Evolutionary conservation across 176 grass and related monocot species (phyloP).

Genomic region (Areca catechu): DNA sequence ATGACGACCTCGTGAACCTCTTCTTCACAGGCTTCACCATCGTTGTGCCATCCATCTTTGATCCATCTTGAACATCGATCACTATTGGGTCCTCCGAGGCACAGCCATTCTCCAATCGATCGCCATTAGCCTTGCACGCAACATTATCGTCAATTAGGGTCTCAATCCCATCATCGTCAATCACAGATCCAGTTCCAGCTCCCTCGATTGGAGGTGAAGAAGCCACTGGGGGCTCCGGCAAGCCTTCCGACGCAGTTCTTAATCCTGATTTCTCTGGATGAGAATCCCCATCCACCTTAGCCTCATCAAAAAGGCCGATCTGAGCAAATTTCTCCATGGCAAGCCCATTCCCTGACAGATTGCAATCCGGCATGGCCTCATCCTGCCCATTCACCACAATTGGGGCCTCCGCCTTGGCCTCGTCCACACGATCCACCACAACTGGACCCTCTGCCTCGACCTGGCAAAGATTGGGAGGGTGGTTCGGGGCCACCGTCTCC

Average conservation of each 20-base stretch:
- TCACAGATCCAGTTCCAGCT: too few species aligned
- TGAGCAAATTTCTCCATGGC: background rate
- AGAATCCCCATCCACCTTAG: too few species aligned
- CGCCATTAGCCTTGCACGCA: background rate
- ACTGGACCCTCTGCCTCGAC: slow-evolving; percentile 1
- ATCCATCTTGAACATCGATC: background rate
- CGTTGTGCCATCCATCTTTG: background rate
- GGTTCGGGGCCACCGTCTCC: slow-evolving; percentile 25
- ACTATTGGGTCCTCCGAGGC: background rate
- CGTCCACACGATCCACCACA: background rate
- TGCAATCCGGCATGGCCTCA: background rate
- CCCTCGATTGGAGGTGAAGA: too few species aligned
- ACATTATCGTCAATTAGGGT: background rate
- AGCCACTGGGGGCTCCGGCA: background rate
- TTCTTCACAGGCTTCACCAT: background rate
- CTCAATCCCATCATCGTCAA: background rate
- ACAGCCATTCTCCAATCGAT: background rate
- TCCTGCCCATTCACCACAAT: background rate
- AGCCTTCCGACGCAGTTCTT: background rate
- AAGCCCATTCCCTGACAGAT: background rate
- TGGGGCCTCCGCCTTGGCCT: background rate
- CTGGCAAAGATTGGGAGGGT: slow-evolving; percentile 3
- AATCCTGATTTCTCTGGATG: background rate
- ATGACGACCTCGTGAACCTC: background rate
- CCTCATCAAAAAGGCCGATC: too few species aligned